Evolutionary conservation across 192 early-diverging fungal species (phyloP).

Genomic region (Podila epigama): DNA sequence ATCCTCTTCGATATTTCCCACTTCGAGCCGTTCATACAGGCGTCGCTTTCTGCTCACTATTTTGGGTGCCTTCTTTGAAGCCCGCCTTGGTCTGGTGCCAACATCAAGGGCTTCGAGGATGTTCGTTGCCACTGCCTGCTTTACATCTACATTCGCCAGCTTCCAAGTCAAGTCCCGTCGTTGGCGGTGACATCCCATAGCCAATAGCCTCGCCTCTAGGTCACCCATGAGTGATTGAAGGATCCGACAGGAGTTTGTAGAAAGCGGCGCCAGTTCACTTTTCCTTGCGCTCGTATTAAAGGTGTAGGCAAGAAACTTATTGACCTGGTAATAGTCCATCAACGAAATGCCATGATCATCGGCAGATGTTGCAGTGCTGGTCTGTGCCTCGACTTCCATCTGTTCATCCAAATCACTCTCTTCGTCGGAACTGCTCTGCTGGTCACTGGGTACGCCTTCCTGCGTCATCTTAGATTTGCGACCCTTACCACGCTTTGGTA

Average conservation of each 20-base stretch:
- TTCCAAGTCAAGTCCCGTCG: slow-evolving; percentile 9
- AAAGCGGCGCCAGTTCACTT: background rate
- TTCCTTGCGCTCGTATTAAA: background rate
- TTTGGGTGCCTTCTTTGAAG: background rate
- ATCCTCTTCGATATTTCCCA: background rate
- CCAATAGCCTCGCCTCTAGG: slow-evolving; percentile 19
- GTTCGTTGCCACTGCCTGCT: no score
- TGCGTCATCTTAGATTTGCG: no score
- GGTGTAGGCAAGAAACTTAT: slow-evolving; percentile 9
- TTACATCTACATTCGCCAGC: background rate
- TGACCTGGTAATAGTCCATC: slow-evolving; percentile 30
- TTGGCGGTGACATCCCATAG: slow-evolving; percentile 35
- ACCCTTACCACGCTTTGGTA: background rate
- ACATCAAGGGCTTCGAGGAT: background rate
- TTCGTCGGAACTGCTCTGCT: no score
- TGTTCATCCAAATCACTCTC: no score
- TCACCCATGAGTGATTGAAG: slow-evolving; percentile 17
- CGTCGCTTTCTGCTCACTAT: background rate
- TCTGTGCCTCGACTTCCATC: background rate
- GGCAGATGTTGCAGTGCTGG: background rate
- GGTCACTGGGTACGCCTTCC: no score
- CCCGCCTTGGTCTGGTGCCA: background rate
- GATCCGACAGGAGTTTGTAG: slow-evolving; percentile 4
- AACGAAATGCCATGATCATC: background rate
- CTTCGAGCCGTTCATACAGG: background rate